These are phyloP conservation scores for Dioszegia hungarica DNA, from an alignment of 768 basidiomycete genomes.

Conservation along the genomic window DNA sequence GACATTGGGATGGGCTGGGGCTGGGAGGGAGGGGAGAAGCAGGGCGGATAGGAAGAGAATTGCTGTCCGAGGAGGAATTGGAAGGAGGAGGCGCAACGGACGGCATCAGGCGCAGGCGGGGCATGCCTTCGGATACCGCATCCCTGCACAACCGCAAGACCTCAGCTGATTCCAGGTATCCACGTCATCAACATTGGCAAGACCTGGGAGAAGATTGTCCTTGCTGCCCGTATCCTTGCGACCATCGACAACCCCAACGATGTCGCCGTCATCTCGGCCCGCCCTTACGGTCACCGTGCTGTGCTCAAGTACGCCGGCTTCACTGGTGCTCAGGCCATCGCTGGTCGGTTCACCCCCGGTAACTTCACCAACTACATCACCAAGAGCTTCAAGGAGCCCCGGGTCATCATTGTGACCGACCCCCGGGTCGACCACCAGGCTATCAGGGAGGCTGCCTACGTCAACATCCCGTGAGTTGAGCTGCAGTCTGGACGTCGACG, in stretches of 20 bases:
- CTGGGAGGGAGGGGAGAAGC: background rate
- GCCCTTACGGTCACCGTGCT: slow-evolving; percentile 97
- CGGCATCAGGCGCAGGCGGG: too few species aligned
- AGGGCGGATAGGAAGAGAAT: background rate
- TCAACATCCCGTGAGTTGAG: slow-evolving; percentile 79
- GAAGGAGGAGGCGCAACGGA: too few species aligned
- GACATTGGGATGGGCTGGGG: background rate
- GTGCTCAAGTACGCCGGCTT: slow-evolving; percentile 98
- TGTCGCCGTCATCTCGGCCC: slow-evolving; percentile 95
- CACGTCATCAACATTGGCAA: slow-evolving; percentile 98
- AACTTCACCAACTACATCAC: slow-evolving; percentile 99
- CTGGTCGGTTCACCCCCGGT: slow-evolving; percentile 98
- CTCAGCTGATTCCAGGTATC: slow-evolving; percentile 61
- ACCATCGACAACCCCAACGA: slow-evolving; percentile 98
- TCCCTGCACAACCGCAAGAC: background rate
- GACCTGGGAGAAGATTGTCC: slow-evolving; percentile 99
- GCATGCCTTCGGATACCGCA: too few species aligned
- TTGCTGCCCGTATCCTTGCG: slow-evolving; percentile 95
- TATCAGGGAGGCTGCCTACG: slow-evolving; percentile 98
- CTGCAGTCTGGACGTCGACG: background rate
- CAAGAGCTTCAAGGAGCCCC: slow-evolving; percentile 99
- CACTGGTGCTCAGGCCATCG: slow-evolving; percentile 97
- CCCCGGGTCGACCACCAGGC: slow-evolving; percentile 99
- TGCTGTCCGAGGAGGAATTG: background rate
- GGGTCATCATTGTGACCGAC: slow-evolving; percentile 96